phyloP scores from a whole-genome alignment of 768 basidiomycete species.

The Pisolithus tinctorius region DNA sequence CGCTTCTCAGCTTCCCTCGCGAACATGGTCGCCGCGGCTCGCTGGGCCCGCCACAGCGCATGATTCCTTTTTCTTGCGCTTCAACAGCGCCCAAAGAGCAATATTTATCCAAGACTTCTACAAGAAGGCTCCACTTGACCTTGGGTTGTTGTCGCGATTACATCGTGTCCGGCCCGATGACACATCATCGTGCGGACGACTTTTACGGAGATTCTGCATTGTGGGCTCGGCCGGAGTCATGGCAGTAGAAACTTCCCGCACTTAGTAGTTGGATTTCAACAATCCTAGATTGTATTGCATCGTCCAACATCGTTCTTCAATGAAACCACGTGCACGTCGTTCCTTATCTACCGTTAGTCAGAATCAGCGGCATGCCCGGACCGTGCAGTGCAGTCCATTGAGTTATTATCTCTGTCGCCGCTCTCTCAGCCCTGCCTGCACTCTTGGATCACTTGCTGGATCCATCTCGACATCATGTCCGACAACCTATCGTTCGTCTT shows the following conservation, averaged over 20 bases:
- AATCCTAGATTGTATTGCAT: constrained; percentile 46
- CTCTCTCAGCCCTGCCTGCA: too few species aligned
- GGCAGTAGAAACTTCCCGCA: constrained; percentile 22
- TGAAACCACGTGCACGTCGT: not conserved
- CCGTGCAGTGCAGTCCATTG: not conserved
- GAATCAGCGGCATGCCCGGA: not conserved
- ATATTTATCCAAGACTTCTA: constrained; percentile 42
- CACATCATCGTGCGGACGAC: constrained; percentile 8
- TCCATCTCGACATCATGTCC: constrained; percentile 39
- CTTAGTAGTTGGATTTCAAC: constrained; percentile 72
- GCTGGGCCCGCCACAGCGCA: constrained; percentile 83
- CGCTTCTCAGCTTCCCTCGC: constrained; percentile 51
- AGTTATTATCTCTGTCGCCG: not conserved
- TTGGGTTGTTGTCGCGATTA: constrained; percentile 44
- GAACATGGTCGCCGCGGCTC: constrained; percentile 87
- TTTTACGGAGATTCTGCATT: constrained; percentile 20
- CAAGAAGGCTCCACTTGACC: constrained; percentile 37
- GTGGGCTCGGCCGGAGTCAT: constrained; percentile 19
- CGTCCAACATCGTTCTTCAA: constrained; percentile 1
- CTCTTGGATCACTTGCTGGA: not conserved
- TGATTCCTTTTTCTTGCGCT: constrained; percentile 61
- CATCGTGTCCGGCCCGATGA: constrained; percentile 19
- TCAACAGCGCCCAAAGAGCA: constrained; percentile 83
- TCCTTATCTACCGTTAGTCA: not conserved
- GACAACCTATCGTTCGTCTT: constrained; percentile 80